Conservation (phyloP, 2,329 filamentous ascomycete genomes). For the Colletotrichum orbiculare region DNA sequence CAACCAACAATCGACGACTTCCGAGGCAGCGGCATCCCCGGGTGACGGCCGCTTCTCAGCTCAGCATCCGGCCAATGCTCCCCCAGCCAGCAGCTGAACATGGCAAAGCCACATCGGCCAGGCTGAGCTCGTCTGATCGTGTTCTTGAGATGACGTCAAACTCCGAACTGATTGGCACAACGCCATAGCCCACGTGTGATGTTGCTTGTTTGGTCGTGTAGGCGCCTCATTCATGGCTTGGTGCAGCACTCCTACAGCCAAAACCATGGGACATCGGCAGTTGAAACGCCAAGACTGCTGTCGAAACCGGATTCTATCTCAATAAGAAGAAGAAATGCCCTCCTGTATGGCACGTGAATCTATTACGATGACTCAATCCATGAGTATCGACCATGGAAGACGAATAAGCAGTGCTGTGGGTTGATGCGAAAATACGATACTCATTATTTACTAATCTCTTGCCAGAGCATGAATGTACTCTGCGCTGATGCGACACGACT, state of each 20-base stretch:
- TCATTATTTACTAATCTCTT: no score
- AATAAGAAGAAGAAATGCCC: no score
- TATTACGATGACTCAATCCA: no score
- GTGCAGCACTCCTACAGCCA: no score
- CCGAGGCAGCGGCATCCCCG: constrained; percentile 16
- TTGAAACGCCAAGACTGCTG: no score
- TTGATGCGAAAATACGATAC: no score
- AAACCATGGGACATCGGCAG: no score
- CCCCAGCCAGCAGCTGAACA: not conserved
- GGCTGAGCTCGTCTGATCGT: constrained; percentile 9
- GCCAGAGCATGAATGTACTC: not conserved
- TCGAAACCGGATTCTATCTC: no score
- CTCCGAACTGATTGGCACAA: not conserved
- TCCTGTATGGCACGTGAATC: no score
- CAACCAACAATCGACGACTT: not conserved
- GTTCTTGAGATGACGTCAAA: constrained; percentile 7
- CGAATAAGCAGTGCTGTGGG: no score
- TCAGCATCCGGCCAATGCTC: constrained; percentile 15
- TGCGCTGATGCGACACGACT: not conserved
- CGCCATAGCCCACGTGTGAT: not conserved
- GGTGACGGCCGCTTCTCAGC: not conserved
- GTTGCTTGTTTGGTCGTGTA: not conserved
- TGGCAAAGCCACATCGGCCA: constrained; percentile 11
- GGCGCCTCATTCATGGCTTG: not conserved
- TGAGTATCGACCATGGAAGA: no score